A percentile compares a stretch with the other conserved stretches of the same genome.
Evolutionary conservation across 306 rosid genomes (phyloP).

Genomic region (Dalbergia oliveri): DNA sequence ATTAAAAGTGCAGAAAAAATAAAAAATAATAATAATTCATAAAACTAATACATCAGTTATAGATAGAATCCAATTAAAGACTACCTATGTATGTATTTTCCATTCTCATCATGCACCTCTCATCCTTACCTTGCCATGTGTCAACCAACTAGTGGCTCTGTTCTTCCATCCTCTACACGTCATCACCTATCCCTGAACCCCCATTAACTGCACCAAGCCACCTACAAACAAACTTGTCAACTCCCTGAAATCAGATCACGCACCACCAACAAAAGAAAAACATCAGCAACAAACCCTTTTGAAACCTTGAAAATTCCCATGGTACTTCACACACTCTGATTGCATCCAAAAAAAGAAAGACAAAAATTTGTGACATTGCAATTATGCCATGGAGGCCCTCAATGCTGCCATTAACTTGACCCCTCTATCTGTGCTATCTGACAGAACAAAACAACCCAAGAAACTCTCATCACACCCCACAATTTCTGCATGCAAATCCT

Average conservation of each 20-base stretch:
- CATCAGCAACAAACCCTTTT: not conserved
- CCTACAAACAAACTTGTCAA: too few relatives aligned
- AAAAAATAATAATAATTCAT: too few relatives aligned
- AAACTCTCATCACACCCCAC: conserved; percentile 54
- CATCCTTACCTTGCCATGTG: conserved; percentile 49
- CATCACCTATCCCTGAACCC: conserved; percentile 35
- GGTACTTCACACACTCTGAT: conserved; percentile 43
- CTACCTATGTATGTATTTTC: too few relatives aligned
- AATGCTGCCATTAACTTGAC: conserved; percentile 72
- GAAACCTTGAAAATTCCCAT: not conserved
- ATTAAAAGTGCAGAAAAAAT: too few relatives aligned
- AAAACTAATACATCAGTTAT: too few relatives aligned
- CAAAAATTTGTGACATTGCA: conserved; percentile 15
- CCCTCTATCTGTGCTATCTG: conserved; percentile 81
- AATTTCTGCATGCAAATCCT: conserved; percentile 52
- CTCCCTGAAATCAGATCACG: not conserved
- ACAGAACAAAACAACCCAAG: conserved; percentile 55
- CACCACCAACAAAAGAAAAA: conserved; percentile 10
- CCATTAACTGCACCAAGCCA: conserved; percentile 8
- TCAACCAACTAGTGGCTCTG: conserved; percentile 4
- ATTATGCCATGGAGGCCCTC: conserved; percentile 97
- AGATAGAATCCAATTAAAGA: too few relatives aligned
- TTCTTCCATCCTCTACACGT: conserved; percentile 41
- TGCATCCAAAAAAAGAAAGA: not conserved
- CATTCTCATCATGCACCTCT: conserved; percentile 36